Base-by-base conservation (phyloP, 257 asterid genomes). In the Solanum tarapatanum region DNA sequence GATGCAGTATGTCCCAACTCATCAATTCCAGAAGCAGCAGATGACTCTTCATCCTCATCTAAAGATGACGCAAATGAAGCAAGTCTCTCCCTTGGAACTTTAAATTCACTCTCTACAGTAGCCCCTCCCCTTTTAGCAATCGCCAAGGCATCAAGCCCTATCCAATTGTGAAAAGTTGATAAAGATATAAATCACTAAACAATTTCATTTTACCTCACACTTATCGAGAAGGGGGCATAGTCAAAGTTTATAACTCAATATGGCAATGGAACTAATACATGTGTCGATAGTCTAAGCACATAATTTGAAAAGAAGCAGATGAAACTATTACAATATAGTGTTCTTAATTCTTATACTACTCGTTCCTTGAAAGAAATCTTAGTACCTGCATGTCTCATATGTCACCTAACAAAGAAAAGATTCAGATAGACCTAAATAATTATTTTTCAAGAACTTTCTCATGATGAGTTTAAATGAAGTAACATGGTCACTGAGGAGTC, bases 141-240 rank as follows among this genome's bases (percentile, higher is more conserved):
- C 4, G 99, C 99, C 51, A 96, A 96, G 51, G 90, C 90, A 89
- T 96, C 98, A 66, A 96, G 94, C 72, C 99, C 99, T 96, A 90
- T 82, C 69, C 85, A 82, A 48, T 82, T 2, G 19, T 28, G 39
- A 48, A 30, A 82, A 28, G 28, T 48, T 48, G 85, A 82, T 82
- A 26, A 48, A 82, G 69, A 45, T 48, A 58, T 82, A 48, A 17
- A 82, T 30, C 69, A 82, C 85, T 28, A 82, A 11, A 48, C 73
- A 24, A 19, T 48, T 32, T 48, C 85, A 48, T 82, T 30, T 48
- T 82, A 45, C 17, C 7, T 16, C 85, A 41, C 84, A 9, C 85
- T 48, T 48, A 16, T 45, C 1, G 8, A 82, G 85, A 82, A 26
- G 60, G 60, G 68, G 37, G 21, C 68, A 26, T 45, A 48, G 41